Evolutionary conservation across 768 basidiomycete species (phyloP).

Genomic region (Boletus speciosus): DNA sequence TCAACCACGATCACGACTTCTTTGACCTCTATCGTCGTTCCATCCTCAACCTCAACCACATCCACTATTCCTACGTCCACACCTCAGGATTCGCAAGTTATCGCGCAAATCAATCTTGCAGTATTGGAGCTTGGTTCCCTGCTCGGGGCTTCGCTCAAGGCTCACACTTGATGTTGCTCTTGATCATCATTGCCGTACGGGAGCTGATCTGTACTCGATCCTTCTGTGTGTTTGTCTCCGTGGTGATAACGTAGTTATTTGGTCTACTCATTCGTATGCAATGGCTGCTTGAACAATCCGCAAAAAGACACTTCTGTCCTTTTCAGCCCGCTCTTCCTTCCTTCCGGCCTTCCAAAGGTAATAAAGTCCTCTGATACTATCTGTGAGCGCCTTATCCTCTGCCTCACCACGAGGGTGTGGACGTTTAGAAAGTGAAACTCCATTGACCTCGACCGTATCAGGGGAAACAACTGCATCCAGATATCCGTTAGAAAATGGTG

Average conservation of each 20-base stretch:
- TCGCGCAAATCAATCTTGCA: constrained; percentile 24
- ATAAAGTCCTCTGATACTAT: constrained; percentile 55
- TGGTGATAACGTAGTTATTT: background rate
- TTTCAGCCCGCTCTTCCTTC: constrained; percentile 16
- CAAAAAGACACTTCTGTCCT: constrained; percentile 31
- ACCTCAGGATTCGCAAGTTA: constrained; percentile 19
- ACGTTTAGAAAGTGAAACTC: constrained; percentile 2
- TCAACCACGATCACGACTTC: constrained; percentile 10
- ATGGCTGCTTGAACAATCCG: constrained; percentile 34
- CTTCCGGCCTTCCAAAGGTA: constrained; percentile 52
- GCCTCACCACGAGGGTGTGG: constrained; percentile 5
- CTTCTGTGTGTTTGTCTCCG: background rate
- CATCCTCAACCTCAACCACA: constrained; percentile 9
- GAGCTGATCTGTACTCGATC: background rate
- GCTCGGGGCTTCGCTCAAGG: constrained; percentile 11
- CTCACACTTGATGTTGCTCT: constrained; percentile 1
- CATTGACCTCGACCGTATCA: constrained; percentile 11
- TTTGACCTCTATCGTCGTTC: background rate
- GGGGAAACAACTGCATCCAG: constrained; percentile 15
- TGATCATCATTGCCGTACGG: background rate
- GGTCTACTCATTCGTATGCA: constrained; percentile 10
- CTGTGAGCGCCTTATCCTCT: constrained; percentile 43
- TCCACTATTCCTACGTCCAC: constrained; percentile 14
- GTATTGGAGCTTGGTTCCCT: constrained; percentile 24
- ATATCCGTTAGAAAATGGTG: constrained; percentile 9